Conservation (phyloP, 352 stramenopile genomes). For the Thraustochytrium sp. region DNA sequence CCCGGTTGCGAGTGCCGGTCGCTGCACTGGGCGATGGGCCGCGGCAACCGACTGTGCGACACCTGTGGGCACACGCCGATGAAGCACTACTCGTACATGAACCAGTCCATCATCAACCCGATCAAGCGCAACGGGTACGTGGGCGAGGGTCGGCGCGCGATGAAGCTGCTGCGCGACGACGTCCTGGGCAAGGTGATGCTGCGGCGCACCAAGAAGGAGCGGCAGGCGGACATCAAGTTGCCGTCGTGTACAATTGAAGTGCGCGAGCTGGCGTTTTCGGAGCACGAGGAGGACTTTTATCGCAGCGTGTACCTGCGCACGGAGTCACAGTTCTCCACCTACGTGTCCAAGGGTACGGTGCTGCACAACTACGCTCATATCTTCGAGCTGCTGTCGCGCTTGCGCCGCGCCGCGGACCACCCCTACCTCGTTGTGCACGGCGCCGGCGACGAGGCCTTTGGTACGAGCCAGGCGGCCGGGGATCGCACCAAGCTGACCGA, state of each 20-base stretch:
- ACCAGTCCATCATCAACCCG: constrained; percentile 95
- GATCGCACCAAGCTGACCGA: constrained; percentile 28
- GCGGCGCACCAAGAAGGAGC: constrained; percentile 93
- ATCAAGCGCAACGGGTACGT: constrained; percentile 92
- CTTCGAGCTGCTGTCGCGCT: constrained; percentile 93
- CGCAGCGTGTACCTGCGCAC: constrained; percentile 94
- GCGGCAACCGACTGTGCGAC: constrained; percentile 59
- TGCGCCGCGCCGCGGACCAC: constrained; percentile 96
- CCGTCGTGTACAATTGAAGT: constrained; percentile 77
- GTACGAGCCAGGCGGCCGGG: neutral
- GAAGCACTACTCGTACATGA: constrained; percentile 96
- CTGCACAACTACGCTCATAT: constrained; percentile 99
- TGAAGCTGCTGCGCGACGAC: constrained; percentile 91
- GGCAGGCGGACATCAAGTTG: constrained; percentile 70
- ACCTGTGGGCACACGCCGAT: constrained; percentile 86
- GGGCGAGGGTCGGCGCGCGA: constrained; percentile 81
- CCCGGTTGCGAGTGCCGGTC: constrained; percentile 85
- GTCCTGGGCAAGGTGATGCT: constrained; percentile 86
- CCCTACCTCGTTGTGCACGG: constrained; percentile 89
- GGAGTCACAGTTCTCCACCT: constrained; percentile 95
- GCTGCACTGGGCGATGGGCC: constrained; percentile 85
- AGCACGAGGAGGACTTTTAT: constrained; percentile 97
- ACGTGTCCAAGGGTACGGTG: constrained; percentile 90
- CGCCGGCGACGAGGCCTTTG: neutral
- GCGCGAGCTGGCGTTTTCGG: constrained; percentile 70